These are phyloP conservation scores for Nymphaea thermarum DNA, from an alignment of 164 flowering plant species.

Conservation along the genomic window DNA sequence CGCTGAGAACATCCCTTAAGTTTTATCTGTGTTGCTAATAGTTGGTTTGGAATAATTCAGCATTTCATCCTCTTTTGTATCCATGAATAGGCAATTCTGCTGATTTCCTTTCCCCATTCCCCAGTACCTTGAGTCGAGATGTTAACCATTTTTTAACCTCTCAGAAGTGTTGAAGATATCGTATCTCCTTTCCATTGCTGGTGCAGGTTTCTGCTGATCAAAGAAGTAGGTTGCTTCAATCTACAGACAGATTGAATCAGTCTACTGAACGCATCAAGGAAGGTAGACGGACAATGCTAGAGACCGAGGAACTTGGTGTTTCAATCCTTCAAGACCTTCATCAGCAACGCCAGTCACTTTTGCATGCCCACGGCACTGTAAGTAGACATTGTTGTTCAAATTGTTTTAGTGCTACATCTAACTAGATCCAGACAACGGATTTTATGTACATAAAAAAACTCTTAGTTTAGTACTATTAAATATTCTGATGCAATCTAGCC, in stretches of 20 bases:
- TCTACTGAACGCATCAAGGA: slow-evolving; percentile 13
- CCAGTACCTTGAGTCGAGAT: neutral
- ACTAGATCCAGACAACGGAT: neutral
- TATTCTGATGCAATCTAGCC: neutral
- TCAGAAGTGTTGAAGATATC: neutral
- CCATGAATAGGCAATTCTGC: neutral
- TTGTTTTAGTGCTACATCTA: neutral
- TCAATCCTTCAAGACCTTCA: slow-evolving; percentile 14
- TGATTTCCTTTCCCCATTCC: neutral
- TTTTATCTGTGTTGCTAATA: neutral
- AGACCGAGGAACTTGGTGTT: slow-evolving; percentile 14
- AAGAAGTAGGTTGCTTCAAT: slow-evolving; percentile 11
- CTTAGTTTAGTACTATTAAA: neutral
- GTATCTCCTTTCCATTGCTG: neutral
- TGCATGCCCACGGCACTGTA: slow-evolving; percentile 8
- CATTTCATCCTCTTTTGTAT: neutral
- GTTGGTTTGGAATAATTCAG: neutral
- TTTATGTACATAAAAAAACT: too few species aligned
- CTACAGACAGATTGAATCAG: slow-evolving; percentile 11
- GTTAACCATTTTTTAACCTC: neutral
- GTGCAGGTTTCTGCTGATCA: slow-evolving; percentile 12
- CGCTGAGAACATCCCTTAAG: neutral
- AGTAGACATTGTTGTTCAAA: neutral
- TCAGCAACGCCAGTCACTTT: slow-evolving; percentile 13
- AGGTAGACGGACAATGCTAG: slow-evolving; percentile 11